Base-by-base conservation (phyloP, 1,139 yeast species). In the Suhomyces taliae region DNA sequence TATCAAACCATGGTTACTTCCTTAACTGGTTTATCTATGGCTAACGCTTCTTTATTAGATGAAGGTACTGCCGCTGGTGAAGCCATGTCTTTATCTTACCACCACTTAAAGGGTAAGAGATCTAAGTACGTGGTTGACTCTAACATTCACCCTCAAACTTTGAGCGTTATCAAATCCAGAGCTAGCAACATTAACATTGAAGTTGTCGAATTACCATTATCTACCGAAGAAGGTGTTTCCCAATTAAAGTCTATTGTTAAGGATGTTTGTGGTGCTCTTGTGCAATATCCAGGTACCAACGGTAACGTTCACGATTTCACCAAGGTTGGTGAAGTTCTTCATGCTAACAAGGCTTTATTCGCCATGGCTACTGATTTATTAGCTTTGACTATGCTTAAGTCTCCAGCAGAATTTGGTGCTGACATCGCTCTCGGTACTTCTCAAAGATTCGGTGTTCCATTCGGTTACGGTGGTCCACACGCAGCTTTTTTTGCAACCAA, bases 21-120 rank as follows among this genome's bases (percentile, higher is more conserved):
- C 48, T 77, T 93, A 58, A 93, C 99, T 4, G 98, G 98, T 1
- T 78, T 93, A 70, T 87, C 90, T 33, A 83, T 93, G 64, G 93
- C 98, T 48, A 93, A 93, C 65, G 96, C 97, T 2, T 91, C 98
- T 3, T 74, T 93, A 49, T 78, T 93, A 57, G 99, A 93, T 67
- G 99, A 93, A 72, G 98, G 95, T 46, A 88, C 98, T 11, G 98
- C 99, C 27, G 99, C 98, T 15, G 97, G 95, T 40, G 99, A 93
- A 70, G 98, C 98, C 37, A 87, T 93, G 95, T 78, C 91, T 43
- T 74, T 93, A 76, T 79, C 96, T 1, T 90, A 75, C 71, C 85
- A 86, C 60, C 75, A 78, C 47, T 65, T 77, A 40, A 83, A 82
- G 60, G 87, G 85, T 51, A 91, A 90, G 72, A 85, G 82, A 61